These are phyloP conservation scores for Vitis hybrid DNA, from an alignment of 177 flowering plant species.

Conservation along the genomic window DNA sequence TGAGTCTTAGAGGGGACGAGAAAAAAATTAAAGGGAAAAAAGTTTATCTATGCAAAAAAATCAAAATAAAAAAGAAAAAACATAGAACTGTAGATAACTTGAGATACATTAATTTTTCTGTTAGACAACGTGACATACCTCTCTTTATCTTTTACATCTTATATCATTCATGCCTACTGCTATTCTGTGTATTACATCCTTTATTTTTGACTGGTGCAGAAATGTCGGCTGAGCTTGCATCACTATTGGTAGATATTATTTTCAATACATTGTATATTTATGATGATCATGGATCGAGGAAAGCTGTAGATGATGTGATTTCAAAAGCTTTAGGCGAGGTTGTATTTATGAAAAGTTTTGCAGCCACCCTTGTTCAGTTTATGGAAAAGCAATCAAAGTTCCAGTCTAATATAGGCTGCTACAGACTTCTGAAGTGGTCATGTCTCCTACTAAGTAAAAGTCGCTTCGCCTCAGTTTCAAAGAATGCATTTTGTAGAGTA, in stretches of 20 bases:
- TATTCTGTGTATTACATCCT: too few species aligned
- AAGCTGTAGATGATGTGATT: conserved; percentile 82
- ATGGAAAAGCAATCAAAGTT: conserved; percentile 74
- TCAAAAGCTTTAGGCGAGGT: conserved; percentile 47
- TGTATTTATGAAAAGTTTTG: conserved; percentile 83
- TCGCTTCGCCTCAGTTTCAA: conserved; percentile 72
- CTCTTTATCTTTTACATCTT: too few species aligned
- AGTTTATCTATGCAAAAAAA: too few species aligned
- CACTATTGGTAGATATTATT: conserved; percentile 63
- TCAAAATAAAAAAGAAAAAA: too few species aligned
- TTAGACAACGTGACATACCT: too few species aligned
- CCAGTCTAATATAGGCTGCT: conserved; percentile 56
- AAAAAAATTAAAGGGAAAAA: too few species aligned
- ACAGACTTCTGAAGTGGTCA: conserved; percentile 87
- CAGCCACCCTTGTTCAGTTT: conserved; percentile 73
- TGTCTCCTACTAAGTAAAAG: conserved; percentile 66
- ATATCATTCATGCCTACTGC: too few species aligned
- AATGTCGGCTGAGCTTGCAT: conserved; percentile 59
- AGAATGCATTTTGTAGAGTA: conserved; percentile 77
- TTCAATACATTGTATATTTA: conserved; percentile 68
- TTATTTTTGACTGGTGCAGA: conserved; percentile 44
- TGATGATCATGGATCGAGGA: conserved; percentile 80
- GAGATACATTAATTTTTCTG: too few species aligned
- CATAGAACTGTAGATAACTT: too few species aligned
- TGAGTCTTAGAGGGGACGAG: too few species aligned